A percentile compares a stretch with the other conserved stretches of the same genome.
Evolutionary conservation across 805 yeast genomes (phyloP).

Genomic region (Ogataea pilisensis): DNA sequence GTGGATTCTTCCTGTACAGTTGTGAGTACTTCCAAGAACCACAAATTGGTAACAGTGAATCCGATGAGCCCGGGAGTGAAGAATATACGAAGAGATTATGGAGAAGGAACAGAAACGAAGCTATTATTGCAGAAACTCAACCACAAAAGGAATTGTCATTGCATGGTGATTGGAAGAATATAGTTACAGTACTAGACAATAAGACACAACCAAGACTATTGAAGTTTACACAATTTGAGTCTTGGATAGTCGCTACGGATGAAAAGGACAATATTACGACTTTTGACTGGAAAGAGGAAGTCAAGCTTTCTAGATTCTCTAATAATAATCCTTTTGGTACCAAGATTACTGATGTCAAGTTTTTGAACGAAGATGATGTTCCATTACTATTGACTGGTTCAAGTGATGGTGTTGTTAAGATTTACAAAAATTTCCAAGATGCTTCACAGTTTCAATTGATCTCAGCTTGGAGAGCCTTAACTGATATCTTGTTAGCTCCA

Average conservation of each 20-base stretch:
- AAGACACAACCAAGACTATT: constrained; percentile 75
- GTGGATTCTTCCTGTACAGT: constrained; percentile 68
- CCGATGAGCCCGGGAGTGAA: constrained; percentile 89
- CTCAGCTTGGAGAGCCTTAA: constrained; percentile 89
- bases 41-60: constrained; percentile 78
- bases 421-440: constrained; percentile 73
- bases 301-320: constrained; percentile 62
- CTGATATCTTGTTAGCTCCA: constrained; percentile 77
- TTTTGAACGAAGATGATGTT: constrained; percentile 87
- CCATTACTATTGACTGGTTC: constrained; percentile 85
- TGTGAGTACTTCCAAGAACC: constrained; percentile 96
- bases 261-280: constrained; percentile 79
- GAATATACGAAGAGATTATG: constrained; percentile 79
- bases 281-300: constrained; percentile 78
- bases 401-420: constrained; percentile 88
- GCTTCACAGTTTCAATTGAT: constrained; percentile 54
- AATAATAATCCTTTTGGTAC: constrained; percentile 87
- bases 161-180: constrained; percentile 80
- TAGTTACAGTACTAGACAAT: constrained; percentile 56
- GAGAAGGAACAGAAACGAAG: constrained; percentile 87
- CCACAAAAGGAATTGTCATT: constrained; percentile 80
- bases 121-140: constrained; percentile 83
- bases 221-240: constrained; percentile 87
- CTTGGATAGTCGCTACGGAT: constrained; percentile 72
- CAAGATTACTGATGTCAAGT: constrained; percentile 78